phyloP scores from a whole-genome alignment of 2,329 filamentous ascomycete genomes.

The Penicillium verrucosum region DNA sequence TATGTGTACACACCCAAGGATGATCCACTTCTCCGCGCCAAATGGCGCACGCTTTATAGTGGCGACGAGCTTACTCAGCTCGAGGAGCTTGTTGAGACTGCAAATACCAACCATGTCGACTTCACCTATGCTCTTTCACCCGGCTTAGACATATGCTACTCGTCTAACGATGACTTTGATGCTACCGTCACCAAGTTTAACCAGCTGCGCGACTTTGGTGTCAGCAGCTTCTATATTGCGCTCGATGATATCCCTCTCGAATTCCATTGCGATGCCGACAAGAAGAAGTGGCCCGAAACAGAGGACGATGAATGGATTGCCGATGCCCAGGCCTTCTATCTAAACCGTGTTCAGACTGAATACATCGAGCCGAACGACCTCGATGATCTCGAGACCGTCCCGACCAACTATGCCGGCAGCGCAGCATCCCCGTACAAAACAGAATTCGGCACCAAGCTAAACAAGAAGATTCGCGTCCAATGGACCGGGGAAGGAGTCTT shows the following conservation, averaged over 20 bases:
- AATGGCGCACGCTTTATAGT: slow-evolving; percentile 20
- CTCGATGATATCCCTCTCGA: background rate
- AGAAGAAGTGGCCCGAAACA: background rate
- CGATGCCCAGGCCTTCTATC: background rate
- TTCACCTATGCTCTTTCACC: background rate
- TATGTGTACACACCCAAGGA: slow-evolving; percentile 27
- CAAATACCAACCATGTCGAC: background rate
- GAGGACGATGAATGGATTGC: background rate
- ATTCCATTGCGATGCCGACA: background rate
- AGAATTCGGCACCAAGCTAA: slow-evolving; percentile 19
- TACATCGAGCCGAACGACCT: background rate
- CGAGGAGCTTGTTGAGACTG: background rate
- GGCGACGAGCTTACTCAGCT: slow-evolving; percentile 9
- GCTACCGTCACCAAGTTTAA: background rate
- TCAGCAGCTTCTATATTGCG: background rate
- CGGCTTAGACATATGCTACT: background rate
- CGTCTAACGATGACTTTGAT: background rate
- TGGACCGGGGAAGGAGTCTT: slow-evolving; percentile 26
- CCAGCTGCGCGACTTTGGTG: background rate
- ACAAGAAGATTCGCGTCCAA: slow-evolving; percentile 25
- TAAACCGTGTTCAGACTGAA: background rate
- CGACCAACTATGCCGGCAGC: background rate
- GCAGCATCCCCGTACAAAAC: background rate
- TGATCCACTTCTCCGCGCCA: slow-evolving; percentile 19
- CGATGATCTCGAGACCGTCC: background rate